A percentile compares a stretch with the other conserved stretches of the same genome.
phyloP scores from a whole-genome alignment of 2,329 filamentous ascomycete species.

The Ascochyta pisi region DNA sequence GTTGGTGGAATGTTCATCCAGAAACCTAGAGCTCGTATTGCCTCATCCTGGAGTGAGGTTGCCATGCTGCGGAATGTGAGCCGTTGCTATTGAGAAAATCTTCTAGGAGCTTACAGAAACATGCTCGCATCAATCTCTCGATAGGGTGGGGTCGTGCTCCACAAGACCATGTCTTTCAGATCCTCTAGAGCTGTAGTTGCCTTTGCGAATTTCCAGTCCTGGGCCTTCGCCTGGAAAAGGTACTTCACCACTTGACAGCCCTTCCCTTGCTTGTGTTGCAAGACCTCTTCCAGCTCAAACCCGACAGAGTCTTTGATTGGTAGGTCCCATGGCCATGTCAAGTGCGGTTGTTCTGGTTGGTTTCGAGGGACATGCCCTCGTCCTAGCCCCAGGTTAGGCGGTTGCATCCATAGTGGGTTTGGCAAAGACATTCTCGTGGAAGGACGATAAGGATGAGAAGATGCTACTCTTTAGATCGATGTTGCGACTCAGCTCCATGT shows the following conservation, averaged over 20 bases:
- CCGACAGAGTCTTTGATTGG: not conserved
- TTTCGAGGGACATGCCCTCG: not conserved
- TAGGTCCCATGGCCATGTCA: constrained; percentile 2
- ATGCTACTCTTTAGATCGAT: not conserved
- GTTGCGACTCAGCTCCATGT: not conserved
- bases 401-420: constrained; percentile 7
- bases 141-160: not conserved
- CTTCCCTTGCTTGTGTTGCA: not conserved
- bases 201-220: not conserved
- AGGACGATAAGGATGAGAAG: not conserved
- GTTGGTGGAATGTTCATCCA: constrained; percentile 15
- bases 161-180: not conserved
- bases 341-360: not conserved
- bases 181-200: not conserved
- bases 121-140: not conserved
- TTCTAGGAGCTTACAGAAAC: not conserved
- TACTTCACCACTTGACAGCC: constrained; percentile 9
- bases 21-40: constrained; percentile 13
- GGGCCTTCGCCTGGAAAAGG: not conserved
- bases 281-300: not conserved
- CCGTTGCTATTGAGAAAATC: not conserved
- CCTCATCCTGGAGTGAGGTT: constrained; percentile 14
- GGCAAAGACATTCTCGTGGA: not conserved
- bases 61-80: constrained; percentile 5
- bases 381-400: not conserved